Conservation (phyloP, 2,329 filamentous ascomycete species). For the Alternaria burnsii region DNA sequence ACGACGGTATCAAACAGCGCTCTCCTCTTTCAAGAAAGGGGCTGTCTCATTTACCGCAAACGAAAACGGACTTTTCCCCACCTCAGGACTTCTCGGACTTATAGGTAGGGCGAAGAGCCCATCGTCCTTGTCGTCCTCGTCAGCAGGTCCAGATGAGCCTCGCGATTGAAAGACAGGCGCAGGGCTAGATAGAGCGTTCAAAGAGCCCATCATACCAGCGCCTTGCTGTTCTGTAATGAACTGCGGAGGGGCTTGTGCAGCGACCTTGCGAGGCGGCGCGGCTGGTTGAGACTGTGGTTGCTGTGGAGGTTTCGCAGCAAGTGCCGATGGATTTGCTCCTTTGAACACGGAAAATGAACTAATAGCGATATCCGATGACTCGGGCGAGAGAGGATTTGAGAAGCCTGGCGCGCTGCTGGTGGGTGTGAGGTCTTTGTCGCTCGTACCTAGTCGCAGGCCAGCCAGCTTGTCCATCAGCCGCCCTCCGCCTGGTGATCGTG, state of each 20-base stretch:
- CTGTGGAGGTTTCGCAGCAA: conserved; percentile 55
- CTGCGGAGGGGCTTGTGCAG: conserved; percentile 47
- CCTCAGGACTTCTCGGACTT: conserved; percentile 85
- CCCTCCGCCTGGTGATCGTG: conserved; percentile 69
- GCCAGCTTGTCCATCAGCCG: conserved; percentile 80
- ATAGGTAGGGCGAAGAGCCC: conserved; percentile 88
- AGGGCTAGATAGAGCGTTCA: conserved; percentile 54
- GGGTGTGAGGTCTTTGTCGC: conserved; percentile 68
- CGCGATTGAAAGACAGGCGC: conserved; percentile 42
- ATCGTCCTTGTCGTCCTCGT: conserved; percentile 70
- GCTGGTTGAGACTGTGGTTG: conserved; percentile 32
- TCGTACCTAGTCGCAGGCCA: conserved; percentile 80
- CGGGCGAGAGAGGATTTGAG: conserved; percentile 66
- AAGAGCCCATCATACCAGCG: conserved; percentile 52
- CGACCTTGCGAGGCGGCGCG: conserved; percentile 44
- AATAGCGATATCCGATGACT: conserved; percentile 69
- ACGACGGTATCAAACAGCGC: conserved; percentile 31
- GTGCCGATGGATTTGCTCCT: conserved; percentile 51
- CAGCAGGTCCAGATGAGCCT: conserved; percentile 41
- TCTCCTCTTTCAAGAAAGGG: conserved; percentile 43
- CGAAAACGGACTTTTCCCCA: conserved; percentile 82
- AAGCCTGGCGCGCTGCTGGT: conserved; percentile 42
- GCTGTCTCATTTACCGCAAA: conserved; percentile 54
- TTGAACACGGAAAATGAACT: conserved; percentile 68
- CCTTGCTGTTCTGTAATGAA: conserved; percentile 53